Percentiles rank a stretch among this genome's conserved stretches.
These are phyloP conservation scores for Aspergillus sp. DNA, from an alignment of 2,329 filamentous ascomycete species.

Conservation along the genomic window DNA sequence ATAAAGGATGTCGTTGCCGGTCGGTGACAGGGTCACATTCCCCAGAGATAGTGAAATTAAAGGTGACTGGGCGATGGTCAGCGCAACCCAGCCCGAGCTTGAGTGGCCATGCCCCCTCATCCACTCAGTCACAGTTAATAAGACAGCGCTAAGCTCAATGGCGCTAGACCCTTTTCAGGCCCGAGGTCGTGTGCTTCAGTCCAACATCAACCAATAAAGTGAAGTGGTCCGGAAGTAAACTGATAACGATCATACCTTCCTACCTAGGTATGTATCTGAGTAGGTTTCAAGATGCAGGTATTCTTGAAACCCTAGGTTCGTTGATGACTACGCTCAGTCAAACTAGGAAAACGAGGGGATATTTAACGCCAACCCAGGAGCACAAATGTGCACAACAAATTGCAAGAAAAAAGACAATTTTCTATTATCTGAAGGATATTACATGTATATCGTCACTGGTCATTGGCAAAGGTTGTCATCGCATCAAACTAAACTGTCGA, in stretches of 20 bases:
- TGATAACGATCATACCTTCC: no score
- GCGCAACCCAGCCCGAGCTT: background rate
- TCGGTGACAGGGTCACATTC: background rate
- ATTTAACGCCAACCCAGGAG: no score
- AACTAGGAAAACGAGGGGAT: no score
- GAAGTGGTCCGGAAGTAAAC: background rate
- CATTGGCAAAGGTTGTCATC: conserved; percentile 17
- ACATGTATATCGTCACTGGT: conserved; percentile 17
- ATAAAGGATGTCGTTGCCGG: background rate
- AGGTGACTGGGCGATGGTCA: background rate
- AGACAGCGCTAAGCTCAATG: background rate
- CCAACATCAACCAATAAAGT: background rate
- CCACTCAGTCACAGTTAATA: background rate
- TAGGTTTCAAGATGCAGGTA: no score
- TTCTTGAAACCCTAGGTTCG: no score
- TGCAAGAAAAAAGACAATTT: background rate
- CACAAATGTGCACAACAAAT: background rate
- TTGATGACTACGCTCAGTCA: no score
- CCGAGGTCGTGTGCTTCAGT: background rate
- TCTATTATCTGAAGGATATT: conserved; percentile 13
- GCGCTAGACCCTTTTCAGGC: background rate
- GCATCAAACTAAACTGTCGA: conserved; percentile 10
- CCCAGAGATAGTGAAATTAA: background rate
- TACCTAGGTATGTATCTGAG: no score
- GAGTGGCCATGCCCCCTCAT: background rate